phyloP scores from a whole-genome alignment of 495 filamentous ascomycete species.

The Penicillium soppii region DNA sequence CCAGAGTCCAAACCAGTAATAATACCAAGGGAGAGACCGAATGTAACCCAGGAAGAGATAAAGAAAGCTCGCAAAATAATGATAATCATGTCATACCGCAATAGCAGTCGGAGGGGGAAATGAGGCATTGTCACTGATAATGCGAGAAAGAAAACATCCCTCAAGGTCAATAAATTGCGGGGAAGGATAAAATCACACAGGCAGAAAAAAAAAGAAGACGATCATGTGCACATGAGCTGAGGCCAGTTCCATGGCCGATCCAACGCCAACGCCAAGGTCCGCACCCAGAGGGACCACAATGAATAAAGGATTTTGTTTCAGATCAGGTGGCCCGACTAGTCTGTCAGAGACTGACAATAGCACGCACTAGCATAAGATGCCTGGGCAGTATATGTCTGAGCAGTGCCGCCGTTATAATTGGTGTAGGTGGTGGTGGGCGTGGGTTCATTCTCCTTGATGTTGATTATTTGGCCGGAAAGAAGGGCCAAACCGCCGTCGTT shows the following conservation, averaged over 20 bases:
- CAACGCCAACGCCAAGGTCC: conserved; percentile 28
- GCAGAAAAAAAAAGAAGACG: conserved; percentile 17
- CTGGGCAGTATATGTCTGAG: conserved; percentile 40
- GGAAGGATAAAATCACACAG: conserved; percentile 21
- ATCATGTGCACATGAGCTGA: conserved; percentile 32
- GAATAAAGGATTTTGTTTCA: conserved; percentile 21
- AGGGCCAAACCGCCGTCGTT: conserved; percentile 45
- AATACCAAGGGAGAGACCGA: conserved; percentile 9
- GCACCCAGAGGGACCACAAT: conserved; percentile 18
- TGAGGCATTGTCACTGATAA: neutral
- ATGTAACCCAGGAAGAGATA: conserved; percentile 15
- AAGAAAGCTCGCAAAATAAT: conserved; percentile 3
- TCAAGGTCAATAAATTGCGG: conserved; percentile 6
- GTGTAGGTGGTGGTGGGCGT: conserved; percentile 37
- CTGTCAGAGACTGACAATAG: conserved; percentile 43
- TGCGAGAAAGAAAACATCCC: conserved; percentile 7
- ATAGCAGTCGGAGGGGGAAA: conserved; percentile 1
- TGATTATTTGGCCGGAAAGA: conserved; percentile 49
- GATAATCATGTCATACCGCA: conserved; percentile 16
- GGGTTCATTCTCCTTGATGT: conserved; percentile 60
- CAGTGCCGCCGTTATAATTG: conserved; percentile 20
- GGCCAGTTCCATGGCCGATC: conserved; percentile 14
- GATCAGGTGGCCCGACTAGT: conserved; percentile 26
- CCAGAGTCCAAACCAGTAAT: conserved; percentile 8
- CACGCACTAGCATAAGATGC: conserved; percentile 41